phyloP scores from a whole-genome alignment of 768 basidiomycete genomes.

The Chalciporus pseudorubinellus region DNA sequence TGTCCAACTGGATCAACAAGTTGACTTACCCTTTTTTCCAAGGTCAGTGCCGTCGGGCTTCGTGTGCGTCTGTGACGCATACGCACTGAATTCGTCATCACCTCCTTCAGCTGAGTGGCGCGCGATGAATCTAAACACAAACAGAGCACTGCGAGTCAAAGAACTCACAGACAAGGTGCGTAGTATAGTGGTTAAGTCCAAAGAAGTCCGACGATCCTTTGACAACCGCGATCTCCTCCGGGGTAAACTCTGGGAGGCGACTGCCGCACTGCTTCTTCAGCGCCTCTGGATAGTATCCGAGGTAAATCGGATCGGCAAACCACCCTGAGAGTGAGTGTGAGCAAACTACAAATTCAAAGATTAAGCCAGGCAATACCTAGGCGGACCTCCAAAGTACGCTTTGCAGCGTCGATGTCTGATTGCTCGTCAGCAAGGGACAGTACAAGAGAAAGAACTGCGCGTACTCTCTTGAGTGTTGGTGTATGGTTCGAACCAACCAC shows the following conservation, averaged over 20 bases:
- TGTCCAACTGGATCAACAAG: neutral
- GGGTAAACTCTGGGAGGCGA: conserved; percentile 59
- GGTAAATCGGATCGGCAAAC: conserved; percentile 73
- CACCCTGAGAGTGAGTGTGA: conserved; percentile 44
- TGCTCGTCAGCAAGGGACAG: neutral
- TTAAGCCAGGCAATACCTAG: conserved; percentile 52
- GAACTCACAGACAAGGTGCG: conserved; percentile 59
- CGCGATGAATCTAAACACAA: neutral
- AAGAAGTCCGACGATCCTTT: conserved; percentile 73
- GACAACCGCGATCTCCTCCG: conserved; percentile 56
- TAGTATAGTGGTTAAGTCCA: conserved; percentile 76
- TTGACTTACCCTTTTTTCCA: conserved; percentile 55
- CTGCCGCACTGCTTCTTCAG: conserved; percentile 57
- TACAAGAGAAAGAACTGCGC: neutral
- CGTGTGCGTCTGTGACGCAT: conserved; percentile 61
- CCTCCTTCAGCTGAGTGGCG: conserved; percentile 52
- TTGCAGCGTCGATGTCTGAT: conserved; percentile 64
- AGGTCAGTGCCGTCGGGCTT: conserved; percentile 66
- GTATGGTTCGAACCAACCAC: conserved; percentile 74
- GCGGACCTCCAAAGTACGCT: conserved; percentile 73
- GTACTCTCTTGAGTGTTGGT: conserved; percentile 67
- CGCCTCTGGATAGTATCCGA: conserved; percentile 66
- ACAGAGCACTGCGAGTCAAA: neutral
- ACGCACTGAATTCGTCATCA: conserved; percentile 64
- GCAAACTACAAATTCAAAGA: conserved; percentile 21